Percentiles rank a stretch among this genome's conserved stretches.
phyloP scores from a whole-genome alignment of 257 asterid genomes.

The Nicotiana benthamiana region DNA sequence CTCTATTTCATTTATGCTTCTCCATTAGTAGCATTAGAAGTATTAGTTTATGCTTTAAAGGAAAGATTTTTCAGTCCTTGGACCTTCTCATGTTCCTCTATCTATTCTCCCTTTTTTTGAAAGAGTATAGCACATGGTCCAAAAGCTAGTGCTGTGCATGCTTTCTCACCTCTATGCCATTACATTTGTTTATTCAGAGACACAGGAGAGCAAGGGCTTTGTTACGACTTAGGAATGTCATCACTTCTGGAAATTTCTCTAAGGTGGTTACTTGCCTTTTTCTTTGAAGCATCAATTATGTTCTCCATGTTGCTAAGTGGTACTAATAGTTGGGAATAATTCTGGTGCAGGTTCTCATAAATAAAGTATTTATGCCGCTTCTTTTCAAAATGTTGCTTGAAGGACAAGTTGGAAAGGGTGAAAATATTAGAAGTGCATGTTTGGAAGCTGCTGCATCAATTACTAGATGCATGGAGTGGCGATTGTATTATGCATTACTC shows the following conservation, averaged over 20 bases:
- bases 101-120: background rate
- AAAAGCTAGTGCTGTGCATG: background rate
- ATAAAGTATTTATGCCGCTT: slow-evolving; percentile 66
- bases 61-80: background rate
- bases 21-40: background rate
- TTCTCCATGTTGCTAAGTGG: background rate
- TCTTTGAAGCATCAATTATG: slow-evolving; percentile 6
- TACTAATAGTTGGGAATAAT: background rate
- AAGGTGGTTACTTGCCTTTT: slow-evolving; percentile 36
- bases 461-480: slow-evolving; percentile 78
- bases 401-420: slow-evolving; percentile 75
- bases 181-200: slow-evolving; percentile 47
- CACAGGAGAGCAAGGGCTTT: slow-evolving; percentile 90
- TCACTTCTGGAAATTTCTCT: slow-evolving; percentile 45
- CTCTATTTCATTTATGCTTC: background rate
- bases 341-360: slow-evolving; percentile 52
- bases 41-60: background rate
- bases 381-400: slow-evolving; percentile 69
- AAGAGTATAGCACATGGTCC: background rate
- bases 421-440: slow-evolving; percentile 73
- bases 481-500: slow-evolving; percentile 50
- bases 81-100: background rate
- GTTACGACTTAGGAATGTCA: slow-evolving; percentile 47
- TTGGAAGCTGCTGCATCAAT: slow-evolving; percentile 70
- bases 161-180: slow-evolving; percentile 5